Evolutionary conservation across 179 eudicot species (phyloP), one percentile per base, ranked within the genome.

Genomic region (Actinidia polygama): DNA sequence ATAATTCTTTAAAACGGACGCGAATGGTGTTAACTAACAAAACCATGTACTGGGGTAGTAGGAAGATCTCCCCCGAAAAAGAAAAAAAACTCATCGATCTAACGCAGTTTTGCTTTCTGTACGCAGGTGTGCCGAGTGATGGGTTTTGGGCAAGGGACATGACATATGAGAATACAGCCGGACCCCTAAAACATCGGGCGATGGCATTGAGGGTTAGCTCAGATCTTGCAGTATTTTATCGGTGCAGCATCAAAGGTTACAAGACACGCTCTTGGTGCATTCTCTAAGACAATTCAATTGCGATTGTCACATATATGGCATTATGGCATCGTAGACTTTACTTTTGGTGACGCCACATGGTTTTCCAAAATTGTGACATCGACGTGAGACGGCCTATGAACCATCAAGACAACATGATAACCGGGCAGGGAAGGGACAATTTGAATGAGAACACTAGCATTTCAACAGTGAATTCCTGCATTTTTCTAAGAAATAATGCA

Each of bases 81-180:
- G n/a, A n/a, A n/a, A n/a, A n/a, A n/a, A n/a, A n/a, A n/a, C n/a
- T n/a, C n/a, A n/a, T n/a, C n/a, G n/a, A n/a, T n/a, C n/a, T n/a
- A n/a, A n/a, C n/a, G n/a, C n/a, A n/a, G 5, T 3, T 8, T 71
- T 18, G 58, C 50, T 3, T 61, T 69, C 36, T 86, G n/a, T n/a
- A n/a, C n/a, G 64, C 59, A 92, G 96, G 83, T 3, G 91, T 93
- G n/a, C 72, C 77, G 8, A 93, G 91, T 0, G 97, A 93, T 58
- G 91, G 94, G 12, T 93, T 92, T 79, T 90, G 93, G 95, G 97
- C 93, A 46, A 80, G 93, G 79, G 97, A 92, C 86, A 88, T 93
- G 86, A 93, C 94, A 76, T 91, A 92, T 55, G 91, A 89, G 87
- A 93, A 93, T 87, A 90, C 93, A 0, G 95, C 97, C 4, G 97